Evolutionary conservation across 2,329 filamentous ascomycete species (phyloP), one percentile per base, ranked within the genome.

Genomic region (Colletotrichum scovillei): DNA sequence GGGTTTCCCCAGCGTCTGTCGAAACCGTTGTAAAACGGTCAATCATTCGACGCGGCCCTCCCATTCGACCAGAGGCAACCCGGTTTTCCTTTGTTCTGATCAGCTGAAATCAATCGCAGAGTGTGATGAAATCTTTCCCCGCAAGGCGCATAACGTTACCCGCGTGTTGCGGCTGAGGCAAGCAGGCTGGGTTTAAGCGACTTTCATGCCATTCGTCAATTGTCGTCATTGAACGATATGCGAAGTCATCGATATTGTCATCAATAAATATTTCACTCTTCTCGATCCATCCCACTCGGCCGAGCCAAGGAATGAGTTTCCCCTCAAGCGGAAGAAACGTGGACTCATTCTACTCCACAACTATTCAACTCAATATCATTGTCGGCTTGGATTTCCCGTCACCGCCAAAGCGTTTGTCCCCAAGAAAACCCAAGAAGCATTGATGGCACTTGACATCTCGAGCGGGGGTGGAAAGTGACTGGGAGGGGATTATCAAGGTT

Each of bases 401-500:
- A 42, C 52, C 63, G 63, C 49, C 22, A 46, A 38, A 28, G 42
- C 42, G 42, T 28, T 28, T 16, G 22, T 16, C 16, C 11, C 16
- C 22, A 0, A 24, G 30, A 4, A n/a, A n/a, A 9, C 32, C 38
- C 38, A 42, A 42, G 16, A 42, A 8, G 30, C 58, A 24, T 14
- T 52, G 19, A 19, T 49, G 42, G 42, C 42, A 49, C 28, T 35
- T 49, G 19, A 32, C 24, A 53, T 49, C 59, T 60, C 28, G 67
- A 55, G 67, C 67, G 70, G 70, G 68, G 60, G 30, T 9, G n/a
- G 62, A 16, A 28, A 28, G 53, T 28, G 53, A 42, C 3, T 26
- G 26, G 19, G 30, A 38, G 58, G 64, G 62, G 65, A 60, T 32
- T 65, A 30, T 73, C 49, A n/a, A 66, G 32, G 71, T 73, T 62